phyloP scores from a whole-genome alignment of 345 rosid genomes.

The Eucalyptus erythrocorys region DNA sequence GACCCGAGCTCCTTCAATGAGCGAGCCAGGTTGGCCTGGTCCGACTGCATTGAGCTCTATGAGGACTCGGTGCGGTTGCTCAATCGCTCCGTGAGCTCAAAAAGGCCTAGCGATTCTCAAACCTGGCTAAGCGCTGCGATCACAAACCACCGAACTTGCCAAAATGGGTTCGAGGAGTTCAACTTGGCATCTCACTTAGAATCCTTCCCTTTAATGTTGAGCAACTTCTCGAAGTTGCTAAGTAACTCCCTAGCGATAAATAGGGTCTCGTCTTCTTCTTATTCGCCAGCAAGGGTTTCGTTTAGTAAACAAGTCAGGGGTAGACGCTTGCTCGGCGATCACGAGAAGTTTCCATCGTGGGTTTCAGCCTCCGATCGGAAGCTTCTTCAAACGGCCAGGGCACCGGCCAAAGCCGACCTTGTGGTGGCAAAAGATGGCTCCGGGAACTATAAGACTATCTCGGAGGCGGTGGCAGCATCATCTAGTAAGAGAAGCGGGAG shows the following conservation, averaged over 20 bases:
- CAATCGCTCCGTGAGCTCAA: slow-evolving; percentile 34
- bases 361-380: slow-evolving; percentile 38
- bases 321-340: slow-evolving; percentile 21
- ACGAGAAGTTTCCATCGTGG: slow-evolving; percentile 55
- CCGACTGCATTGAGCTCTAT: slow-evolving; percentile 59
- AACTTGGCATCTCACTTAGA: slow-evolving; percentile 21
- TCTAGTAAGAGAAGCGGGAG: slow-evolving; percentile 3
- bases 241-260: slow-evolving; percentile 68
- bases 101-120: slow-evolving; percentile 29
- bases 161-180: slow-evolving; percentile 61
- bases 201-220: slow-evolving; percentile 17
- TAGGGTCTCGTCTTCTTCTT: slow-evolving; percentile 11
- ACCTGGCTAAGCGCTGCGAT: slow-evolving; percentile 73
- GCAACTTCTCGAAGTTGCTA: slow-evolving; percentile 49
- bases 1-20: slow-evolving; percentile 21
- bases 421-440: slow-evolving; percentile 91
- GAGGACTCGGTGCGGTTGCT: slow-evolving; percentile 39
- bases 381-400: slow-evolving; percentile 27
- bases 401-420: slow-evolving; percentile 25
- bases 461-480: slow-evolving; percentile 53
- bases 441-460: slow-evolving; percentile 48
- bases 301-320: slow-evolving; percentile 1
- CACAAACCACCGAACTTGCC: slow-evolving; percentile 66
- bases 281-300: neutral
- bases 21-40: slow-evolving; percentile 44